Evolutionary conservation across 2,329 filamentous ascomycete genomes (phyloP).

Genomic region (Zasmidium angulare): DNA sequence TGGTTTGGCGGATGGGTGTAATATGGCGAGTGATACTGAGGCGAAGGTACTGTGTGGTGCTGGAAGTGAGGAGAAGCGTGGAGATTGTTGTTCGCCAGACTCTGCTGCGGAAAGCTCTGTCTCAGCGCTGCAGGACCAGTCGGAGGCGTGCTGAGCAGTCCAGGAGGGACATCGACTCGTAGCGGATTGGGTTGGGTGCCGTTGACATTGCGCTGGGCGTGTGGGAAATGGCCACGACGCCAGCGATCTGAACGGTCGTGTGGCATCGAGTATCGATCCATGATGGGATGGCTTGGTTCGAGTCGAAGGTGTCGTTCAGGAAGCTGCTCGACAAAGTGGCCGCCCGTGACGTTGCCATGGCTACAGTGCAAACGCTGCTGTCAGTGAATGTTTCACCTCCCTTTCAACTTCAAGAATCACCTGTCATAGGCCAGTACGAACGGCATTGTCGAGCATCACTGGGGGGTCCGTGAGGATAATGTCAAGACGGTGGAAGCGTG

Average conservation of each 20-base stretch:
- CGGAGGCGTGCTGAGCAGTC: neutral
- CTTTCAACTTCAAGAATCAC: conserved; percentile 7
- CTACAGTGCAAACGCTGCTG: conserved; percentile 3
- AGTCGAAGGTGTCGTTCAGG: conserved; percentile 5
- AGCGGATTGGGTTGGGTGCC: neutral
- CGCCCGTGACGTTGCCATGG: conserved; percentile 21
- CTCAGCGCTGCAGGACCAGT: neutral
- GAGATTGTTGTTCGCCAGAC: neutral
- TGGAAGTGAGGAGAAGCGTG: neutral
- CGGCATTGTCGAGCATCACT: conserved; percentile 11
- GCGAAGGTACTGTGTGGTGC: neutral
- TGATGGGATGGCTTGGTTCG: neutral
- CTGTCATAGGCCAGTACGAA: conserved; percentile 19
- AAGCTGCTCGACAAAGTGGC: conserved; percentile 15
- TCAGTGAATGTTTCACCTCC: neutral
- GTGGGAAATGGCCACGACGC: neutral
- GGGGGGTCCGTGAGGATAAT: too few relatives aligned
- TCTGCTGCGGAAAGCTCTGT: neutral
- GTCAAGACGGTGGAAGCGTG: too few relatives aligned
- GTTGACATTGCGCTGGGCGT: neutral
- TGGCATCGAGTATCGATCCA: neutral
- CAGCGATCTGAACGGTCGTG: neutral
- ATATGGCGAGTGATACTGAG: neutral
- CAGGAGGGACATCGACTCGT: neutral
- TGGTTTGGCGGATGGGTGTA: too few relatives aligned